Conservation (phyloP, 352 stramenopile genomes). For the Phytophthora lateralis region DNA sequence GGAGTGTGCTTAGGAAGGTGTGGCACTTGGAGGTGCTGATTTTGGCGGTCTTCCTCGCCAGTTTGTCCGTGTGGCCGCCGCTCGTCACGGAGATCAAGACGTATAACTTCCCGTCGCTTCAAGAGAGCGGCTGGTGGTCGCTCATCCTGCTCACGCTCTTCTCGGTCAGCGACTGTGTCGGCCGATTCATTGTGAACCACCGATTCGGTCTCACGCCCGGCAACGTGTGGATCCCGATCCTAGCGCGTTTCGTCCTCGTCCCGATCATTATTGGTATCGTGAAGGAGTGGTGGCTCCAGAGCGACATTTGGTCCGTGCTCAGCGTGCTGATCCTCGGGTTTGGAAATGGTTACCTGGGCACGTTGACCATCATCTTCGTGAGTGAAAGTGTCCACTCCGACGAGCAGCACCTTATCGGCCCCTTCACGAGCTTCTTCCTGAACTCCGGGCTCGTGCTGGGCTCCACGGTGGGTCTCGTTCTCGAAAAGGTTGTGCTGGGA, state of each 20-base stretch:
- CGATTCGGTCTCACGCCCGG: constrained; percentile 61
- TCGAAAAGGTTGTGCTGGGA: constrained; percentile 66
- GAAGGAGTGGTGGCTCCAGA: constrained; percentile 69
- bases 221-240: constrained; percentile 72
- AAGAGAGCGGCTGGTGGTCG: constrained; percentile 81
- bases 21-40: constrained; percentile 69
- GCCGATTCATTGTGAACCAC: constrained; percentile 74
- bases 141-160: constrained; percentile 84
- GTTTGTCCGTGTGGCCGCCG: constrained; percentile 76
- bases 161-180: constrained; percentile 69
- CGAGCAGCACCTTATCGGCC: constrained; percentile 72
- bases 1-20: constrained; percentile 73
- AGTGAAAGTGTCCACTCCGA: constrained; percentile 76
- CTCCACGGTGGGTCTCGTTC: constrained; percentile 61
- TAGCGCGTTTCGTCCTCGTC: constrained; percentile 63
- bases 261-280: constrained; percentile 77
- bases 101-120: constrained; percentile 75
- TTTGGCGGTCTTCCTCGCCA: constrained; percentile 73
- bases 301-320: constrained; percentile 74
- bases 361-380: constrained; percentile 82
- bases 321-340: constrained; percentile 72
- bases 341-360: constrained; percentile 84
- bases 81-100: constrained; percentile 85
- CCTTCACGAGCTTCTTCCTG: constrained; percentile 87
- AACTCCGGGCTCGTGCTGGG: constrained; percentile 86